These are phyloP conservation scores for Verticillium nubilum DNA, from an alignment of 2,329 filamentous ascomycete genomes.

Conservation along the genomic window DNA sequence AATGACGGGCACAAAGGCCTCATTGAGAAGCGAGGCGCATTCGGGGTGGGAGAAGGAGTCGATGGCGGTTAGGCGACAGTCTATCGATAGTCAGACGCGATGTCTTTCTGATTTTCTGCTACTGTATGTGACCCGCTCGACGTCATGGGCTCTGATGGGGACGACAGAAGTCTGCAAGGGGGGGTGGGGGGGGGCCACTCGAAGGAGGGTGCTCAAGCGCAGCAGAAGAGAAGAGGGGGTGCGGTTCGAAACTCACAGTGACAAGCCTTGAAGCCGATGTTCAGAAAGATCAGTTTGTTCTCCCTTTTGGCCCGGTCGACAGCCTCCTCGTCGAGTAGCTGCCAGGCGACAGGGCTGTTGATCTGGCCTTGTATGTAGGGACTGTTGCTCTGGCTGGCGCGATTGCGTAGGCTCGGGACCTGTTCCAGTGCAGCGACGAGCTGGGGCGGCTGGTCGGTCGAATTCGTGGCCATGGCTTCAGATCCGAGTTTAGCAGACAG, in stretches of 20 bases:
- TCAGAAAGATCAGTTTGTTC: slow-evolving; percentile 87
- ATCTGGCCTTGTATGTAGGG: slow-evolving; percentile 66
- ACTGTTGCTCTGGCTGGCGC: slow-evolving; percentile 33
- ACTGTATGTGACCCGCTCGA: background rate
- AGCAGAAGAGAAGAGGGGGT: background rate
- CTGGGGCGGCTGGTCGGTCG: slow-evolving; percentile 22
- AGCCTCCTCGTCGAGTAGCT: slow-evolving; percentile 75
- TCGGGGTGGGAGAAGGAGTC: slow-evolving; percentile 85
- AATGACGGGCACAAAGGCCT: slow-evolving; percentile 84
- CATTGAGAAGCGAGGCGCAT: slow-evolving; percentile 77
- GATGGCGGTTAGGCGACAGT: slow-evolving; percentile 85
- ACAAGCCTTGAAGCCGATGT: slow-evolving; percentile 91
- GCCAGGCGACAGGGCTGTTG: slow-evolving; percentile 85
- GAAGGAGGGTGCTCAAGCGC: background rate
- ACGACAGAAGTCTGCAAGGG: background rate
- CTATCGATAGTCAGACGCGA: slow-evolving; percentile 31
- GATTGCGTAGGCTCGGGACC: slow-evolving; percentile 25
- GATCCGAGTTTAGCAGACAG: slow-evolving; percentile 6
- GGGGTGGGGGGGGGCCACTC: background rate
- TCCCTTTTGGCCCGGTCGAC: slow-evolving; percentile 71
- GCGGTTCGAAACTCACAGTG: slow-evolving; percentile 63
- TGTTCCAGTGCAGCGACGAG: slow-evolving; percentile 7
- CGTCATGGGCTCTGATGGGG: background rate
- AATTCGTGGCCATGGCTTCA: slow-evolving; percentile 14
- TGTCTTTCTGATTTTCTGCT: background rate